Base-by-base conservation (phyloP, 495 filamentous ascomycete genomes). In the Podospora pseudocomata region DNA sequence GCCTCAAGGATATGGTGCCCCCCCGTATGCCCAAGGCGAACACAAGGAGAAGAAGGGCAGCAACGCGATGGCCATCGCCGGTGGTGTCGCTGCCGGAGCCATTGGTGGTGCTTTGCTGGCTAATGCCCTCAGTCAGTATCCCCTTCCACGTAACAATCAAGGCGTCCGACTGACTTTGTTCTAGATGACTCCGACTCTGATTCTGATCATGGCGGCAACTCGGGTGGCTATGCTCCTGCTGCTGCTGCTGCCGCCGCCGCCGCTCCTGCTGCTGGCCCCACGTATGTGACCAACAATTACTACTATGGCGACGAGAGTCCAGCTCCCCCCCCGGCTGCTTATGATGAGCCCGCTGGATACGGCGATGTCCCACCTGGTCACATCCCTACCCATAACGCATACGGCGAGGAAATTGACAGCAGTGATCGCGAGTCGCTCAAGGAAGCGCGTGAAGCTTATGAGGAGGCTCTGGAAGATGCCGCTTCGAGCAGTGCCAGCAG, bases 21-120 rank as follows among this genome's bases (percentile, higher is more conserved):
- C 58, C 5, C 27, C 5, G 11, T 44, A 75, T n/a, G 69, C 71
- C 55, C 67, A 80, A 53, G 71, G 78, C 27, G 67, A 78, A 63
- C 66, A 80, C 63, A 80, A 86, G 73, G 62, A 83, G 68, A 81
- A 83, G 74, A 80, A 77, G 59, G 68, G 71, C 19, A 67, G 68
- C 28, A 71, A 76, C 56, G 81, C 81, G 63, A 76, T 85, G 63
- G 53, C 87, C 44, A 59, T 81, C 18, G 85, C 82, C 2, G 85
- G 81, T 49, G 88, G 86, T 62, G 69, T 87, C 57, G 88, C 85
- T 0, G 79, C 85, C 5, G 88, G 87, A 64, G 82, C 81, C 56
- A 74, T 85, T 60, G 87, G 80, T 19, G 87, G 87, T 26, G 88
- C 86, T 2, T 67, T 88, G 19, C 69, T 89, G 54, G 83, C 80